Conservation (phyloP, 1,139 yeast species). For the Candida smagusa region DNA sequence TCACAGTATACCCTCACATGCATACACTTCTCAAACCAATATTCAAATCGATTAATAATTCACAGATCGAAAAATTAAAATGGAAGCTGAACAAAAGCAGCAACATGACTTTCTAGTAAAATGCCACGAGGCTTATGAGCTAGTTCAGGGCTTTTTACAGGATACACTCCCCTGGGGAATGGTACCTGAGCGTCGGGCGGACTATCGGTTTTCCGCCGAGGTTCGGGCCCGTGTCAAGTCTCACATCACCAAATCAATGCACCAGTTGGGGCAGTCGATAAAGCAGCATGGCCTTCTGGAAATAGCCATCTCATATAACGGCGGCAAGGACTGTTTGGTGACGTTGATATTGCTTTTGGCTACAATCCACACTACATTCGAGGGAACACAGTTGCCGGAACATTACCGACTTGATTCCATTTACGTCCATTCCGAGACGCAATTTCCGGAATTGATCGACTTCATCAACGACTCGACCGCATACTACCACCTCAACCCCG, state of each 20-base stretch:
- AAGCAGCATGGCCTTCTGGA: constrained; percentile 45
- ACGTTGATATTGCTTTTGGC: constrained; percentile 69
- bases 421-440: constrained; percentile 65
- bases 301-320: constrained; percentile 77
- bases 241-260: constrained; percentile 29
- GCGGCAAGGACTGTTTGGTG: constrained; percentile 89
- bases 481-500: constrained; percentile 44
- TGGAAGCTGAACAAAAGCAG: too few relatives aligned
- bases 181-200: constrained; percentile 17
- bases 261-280: constrained; percentile 29
- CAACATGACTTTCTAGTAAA: constrained; percentile 13
- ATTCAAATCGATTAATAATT: too few relatives aligned
- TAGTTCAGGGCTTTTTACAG: constrained; percentile 31
- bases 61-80: too few relatives aligned
- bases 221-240: constrained; percentile 27
- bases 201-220: constrained; percentile 20
- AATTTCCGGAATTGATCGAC: constrained; percentile 56
- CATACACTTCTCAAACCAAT: too few relatives aligned
- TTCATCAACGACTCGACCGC: constrained; percentile 44
- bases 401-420: constrained; percentile 52
- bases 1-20: too few relatives aligned
- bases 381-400: constrained; percentile 17
- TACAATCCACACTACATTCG: constrained; percentile 42
- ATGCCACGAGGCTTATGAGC: constrained; percentile 33
- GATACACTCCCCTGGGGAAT: constrained; percentile 30